Evolutionary conservation across 208 protist species (phyloP).

Genomic region (Trypanosoma platydactyli): DNA sequence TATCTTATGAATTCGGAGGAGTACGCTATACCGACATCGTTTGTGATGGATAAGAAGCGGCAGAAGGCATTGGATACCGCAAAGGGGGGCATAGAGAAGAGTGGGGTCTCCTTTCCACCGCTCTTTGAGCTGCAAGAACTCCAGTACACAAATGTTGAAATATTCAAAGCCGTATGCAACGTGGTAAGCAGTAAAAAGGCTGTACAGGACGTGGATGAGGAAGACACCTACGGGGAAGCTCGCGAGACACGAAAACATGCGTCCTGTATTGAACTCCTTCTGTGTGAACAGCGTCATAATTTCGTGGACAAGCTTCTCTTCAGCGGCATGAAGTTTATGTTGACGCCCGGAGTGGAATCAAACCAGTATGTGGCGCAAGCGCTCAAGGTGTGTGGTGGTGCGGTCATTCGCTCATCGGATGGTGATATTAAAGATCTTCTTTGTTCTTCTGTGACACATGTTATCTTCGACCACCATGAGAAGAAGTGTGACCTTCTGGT

Average conservation of each 20-base stretch:
- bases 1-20: slow-evolving; percentile 83
- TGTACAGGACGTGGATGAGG: slow-evolving; percentile 46
- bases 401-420: slow-evolving; percentile 34
- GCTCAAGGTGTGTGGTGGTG: slow-evolving; percentile 64
- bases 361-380: slow-evolving; percentile 34
- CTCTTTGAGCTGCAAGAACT: slow-evolving; percentile 56
- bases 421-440: slow-evolving; percentile 44
- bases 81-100: slow-evolving; percentile 23
- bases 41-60: slow-evolving; percentile 27
- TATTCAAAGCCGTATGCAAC: slow-evolving; percentile 68
- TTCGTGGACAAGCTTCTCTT: slow-evolving; percentile 73
- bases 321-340: slow-evolving; percentile 59
- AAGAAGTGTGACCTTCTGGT: slow-evolving; percentile 80
- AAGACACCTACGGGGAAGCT: slow-evolving; percentile 50
- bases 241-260: slow-evolving; percentile 30
- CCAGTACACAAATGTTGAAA: slow-evolving; percentile 62
- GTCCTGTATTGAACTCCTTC: slow-evolving; percentile 62
- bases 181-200: background rate
- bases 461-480: slow-evolving; percentile 76
- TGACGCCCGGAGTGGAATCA: slow-evolving; percentile 56
- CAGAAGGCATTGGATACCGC: slow-evolving; percentile 24
- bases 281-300: slow-evolving; percentile 62
- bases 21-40: slow-evolving; percentile 76
- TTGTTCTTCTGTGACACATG: slow-evolving; percentile 59
- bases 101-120: slow-evolving; percentile 50